These are phyloP conservation scores for Blastobotrys persicus DNA, from an alignment of 1,139 yeast species.

Conservation along the genomic window DNA sequence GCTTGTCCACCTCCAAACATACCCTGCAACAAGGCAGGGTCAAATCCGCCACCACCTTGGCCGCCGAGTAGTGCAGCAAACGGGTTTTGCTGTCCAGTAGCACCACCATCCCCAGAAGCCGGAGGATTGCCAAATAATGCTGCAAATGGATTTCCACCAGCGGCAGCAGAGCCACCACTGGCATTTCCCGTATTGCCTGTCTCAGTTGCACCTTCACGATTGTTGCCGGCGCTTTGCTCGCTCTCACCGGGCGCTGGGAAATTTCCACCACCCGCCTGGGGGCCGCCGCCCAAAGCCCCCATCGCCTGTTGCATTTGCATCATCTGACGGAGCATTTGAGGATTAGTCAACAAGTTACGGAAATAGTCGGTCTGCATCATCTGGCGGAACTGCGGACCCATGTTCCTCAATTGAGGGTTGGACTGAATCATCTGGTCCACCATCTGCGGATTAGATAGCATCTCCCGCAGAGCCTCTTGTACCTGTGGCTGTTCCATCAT, in stretches of 20 bases:
- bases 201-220: conserved; percentile 13
- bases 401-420: conserved; percentile 71
- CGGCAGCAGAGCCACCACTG: conserved; percentile 18
- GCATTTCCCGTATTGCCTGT: conserved; percentile 20
- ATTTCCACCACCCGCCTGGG: conserved; percentile 24
- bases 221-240: conserved; percentile 24
- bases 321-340: conserved; percentile 63
- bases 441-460: conserved; percentile 81
- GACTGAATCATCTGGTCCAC: conserved; percentile 78
- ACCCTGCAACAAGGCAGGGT: conserved; percentile 27
- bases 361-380: conserved; percentile 82
- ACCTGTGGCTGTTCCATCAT: conserved; percentile 81
- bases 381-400: conserved; percentile 89
- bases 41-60: conserved; percentile 17
- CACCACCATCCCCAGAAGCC: conserved; percentile 24
- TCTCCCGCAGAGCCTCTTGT: conserved; percentile 75
- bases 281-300: conserved; percentile 31
- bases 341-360: conserved; percentile 65
- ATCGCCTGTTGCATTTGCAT: conserved; percentile 65
- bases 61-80: conserved; percentile 25
- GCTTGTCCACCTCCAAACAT: conserved; percentile 26
- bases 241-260: conserved; percentile 57
- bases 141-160: conserved; percentile 31
- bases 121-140: conserved; percentile 26
- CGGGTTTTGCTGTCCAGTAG: conserved; percentile 23